Evolutionary conservation across 169 alveolate genomes (phyloP), one percentile per base, ranked within the genome.

Genomic region (Plasmodium reichenowi): DNA sequence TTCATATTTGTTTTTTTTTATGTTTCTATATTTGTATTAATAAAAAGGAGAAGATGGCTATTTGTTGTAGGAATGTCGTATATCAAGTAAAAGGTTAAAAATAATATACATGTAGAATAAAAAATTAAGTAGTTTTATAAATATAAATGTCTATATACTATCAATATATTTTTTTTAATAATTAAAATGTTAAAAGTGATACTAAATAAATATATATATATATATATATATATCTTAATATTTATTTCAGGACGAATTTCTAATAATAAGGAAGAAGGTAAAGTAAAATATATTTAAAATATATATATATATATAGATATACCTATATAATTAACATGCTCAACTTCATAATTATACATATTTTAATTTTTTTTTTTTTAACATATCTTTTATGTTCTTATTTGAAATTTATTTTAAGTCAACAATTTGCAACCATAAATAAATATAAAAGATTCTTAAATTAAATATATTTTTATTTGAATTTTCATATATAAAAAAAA

Each of bases 51-150:
- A 64, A 50, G 67, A 76, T 76, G 89, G 89, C 75, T 64, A 43
- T 76, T 52, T 76, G 89, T 70, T 76, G 89, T 64, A 76, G 76
- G 89, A 76, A 66, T 66, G 70, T 50, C 56, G 52, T 64, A 29
- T 32, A 76, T 59, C 89, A 76, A 68, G 71, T 64, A 20, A 76
- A 43, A 76, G 89, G 89, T 76, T 64, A 26, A 76, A 48, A 50
- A 24, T 48, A 24, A 20, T 52, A 20, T 22, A 63, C 15, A 47
- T 24, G 48, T 17, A 50, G 52, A 52, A 76, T 47, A 13, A 52
- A 24, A 63, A 43, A 45, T 10, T 71, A 10, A 12, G 8, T 54
- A 54, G 1, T 32, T 67, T 17, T 67, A 67, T 24, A 43, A 15
- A 15, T 6, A 9, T 29, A 67, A 67, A 56, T 71, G 38, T 17